These are phyloP conservation scores for Mycena floridula DNA, from an alignment of 768 basidiomycete genomes.

Conservation along the genomic window DNA sequence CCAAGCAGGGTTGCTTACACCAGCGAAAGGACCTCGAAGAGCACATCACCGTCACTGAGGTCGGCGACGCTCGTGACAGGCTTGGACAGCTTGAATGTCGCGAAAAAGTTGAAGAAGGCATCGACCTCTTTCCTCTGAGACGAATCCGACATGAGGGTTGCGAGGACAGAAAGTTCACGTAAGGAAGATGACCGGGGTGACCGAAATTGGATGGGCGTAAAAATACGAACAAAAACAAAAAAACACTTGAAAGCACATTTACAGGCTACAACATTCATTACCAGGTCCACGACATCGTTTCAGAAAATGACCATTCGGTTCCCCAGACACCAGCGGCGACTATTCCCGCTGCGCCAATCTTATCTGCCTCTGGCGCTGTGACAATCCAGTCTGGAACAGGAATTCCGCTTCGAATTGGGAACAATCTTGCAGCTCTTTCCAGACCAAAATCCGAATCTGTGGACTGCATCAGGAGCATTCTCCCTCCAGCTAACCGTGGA, in stretches of 20 bases:
- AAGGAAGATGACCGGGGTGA: no score
- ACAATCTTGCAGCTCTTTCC: slow-evolving; percentile 65
- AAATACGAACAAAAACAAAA: no score
- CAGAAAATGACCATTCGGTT: slow-evolving; percentile 38
- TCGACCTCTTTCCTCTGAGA: slow-evolving; percentile 57
- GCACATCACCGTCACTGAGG: slow-evolving; percentile 73
- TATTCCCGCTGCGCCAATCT: slow-evolving; percentile 65
- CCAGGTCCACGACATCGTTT: slow-evolving; percentile 42
- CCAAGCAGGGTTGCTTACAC: slow-evolving; percentile 48
- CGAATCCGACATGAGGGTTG: slow-evolving; percentile 35
- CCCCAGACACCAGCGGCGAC: slow-evolving; percentile 53
- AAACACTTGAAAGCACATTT: no score
- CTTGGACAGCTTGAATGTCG: slow-evolving; percentile 61
- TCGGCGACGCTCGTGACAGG: slow-evolving; percentile 59
- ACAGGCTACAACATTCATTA: no score
- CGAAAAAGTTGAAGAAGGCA: slow-evolving; percentile 79
- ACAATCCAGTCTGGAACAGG: slow-evolving; percentile 75
- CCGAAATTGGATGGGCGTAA: no score
- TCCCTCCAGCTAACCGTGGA: slow-evolving; percentile 27
- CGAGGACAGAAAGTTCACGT: no score
- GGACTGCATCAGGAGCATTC: slow-evolving; percentile 53
- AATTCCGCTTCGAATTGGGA: slow-evolving; percentile 81
- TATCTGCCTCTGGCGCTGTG: slow-evolving; percentile 44
- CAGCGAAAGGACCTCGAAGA: slow-evolving; percentile 68
- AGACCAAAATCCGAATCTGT: slow-evolving; percentile 50